phyloP scores from a whole-genome alignment of 2,329 filamentous ascomycete genomes.

The Rhynchosporium agropyri region DNA sequence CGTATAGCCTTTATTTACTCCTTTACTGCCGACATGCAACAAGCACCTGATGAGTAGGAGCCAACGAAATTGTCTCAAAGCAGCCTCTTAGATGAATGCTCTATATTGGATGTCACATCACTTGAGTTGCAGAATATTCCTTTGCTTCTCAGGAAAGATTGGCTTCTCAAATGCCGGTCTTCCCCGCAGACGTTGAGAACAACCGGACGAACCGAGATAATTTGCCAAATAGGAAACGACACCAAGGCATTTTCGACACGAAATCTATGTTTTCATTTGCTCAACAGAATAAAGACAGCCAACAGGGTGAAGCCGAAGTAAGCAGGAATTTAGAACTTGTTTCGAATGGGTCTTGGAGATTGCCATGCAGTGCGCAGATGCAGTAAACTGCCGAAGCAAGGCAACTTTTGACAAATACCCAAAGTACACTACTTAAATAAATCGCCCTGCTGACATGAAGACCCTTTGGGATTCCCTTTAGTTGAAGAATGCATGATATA shows the following conservation, averaged over 20 bases:
- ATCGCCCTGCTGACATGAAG: not conserved
- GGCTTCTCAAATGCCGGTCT: not conserved
- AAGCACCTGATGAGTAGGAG: not conserved
- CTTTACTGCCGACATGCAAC: not conserved
- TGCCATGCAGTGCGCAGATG: not conserved
- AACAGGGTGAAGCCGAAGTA: not conserved
- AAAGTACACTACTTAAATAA: not conserved
- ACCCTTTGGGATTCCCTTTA: not conserved
- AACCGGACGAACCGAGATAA: not conserved
- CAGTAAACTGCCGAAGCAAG: not conserved
- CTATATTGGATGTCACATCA: not conserved
- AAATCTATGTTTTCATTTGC: not conserved
- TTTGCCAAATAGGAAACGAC: conserved; percentile 9
- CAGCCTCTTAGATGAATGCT: too few species aligned
- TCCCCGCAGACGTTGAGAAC: conserved; percentile 2
- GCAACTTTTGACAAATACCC: not conserved
- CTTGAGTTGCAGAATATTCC: not conserved
- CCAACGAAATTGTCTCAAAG: not conserved
- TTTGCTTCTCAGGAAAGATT: not conserved
- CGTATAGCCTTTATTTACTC: conserved; percentile 1
- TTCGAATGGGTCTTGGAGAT: conserved; percentile 6
- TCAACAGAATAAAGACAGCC: not conserved
- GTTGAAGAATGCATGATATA: not conserved
- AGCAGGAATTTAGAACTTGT: not conserved
- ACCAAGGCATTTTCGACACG: not conserved